phyloP scores from a whole-genome alignment of 2,329 filamentous ascomycete species.

The Pseudogymnoascus sp. region DNA sequence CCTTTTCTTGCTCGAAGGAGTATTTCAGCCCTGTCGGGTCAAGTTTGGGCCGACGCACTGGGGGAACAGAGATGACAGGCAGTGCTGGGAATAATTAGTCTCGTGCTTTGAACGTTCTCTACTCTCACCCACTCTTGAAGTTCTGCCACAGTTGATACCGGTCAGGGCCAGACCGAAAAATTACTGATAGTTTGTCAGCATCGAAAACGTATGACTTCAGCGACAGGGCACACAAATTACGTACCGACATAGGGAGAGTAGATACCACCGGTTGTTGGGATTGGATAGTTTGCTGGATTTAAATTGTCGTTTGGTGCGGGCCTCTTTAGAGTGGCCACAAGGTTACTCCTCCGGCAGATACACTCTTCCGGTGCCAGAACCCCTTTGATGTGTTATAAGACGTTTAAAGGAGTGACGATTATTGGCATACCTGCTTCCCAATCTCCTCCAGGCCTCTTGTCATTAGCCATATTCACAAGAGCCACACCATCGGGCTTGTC shows the following conservation, averaged over 20 bases:
- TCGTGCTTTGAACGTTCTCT: background rate
- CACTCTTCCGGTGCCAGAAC: conserved; percentile 60
- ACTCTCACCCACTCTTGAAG: conserved; percentile 32
- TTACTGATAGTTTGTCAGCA: conserved; percentile 36
- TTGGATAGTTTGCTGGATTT: conserved; percentile 53
- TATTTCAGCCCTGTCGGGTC: conserved; percentile 58
- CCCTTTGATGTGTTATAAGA: conserved; percentile 30
- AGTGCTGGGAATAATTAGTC: conserved; percentile 33
- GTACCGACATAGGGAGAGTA: conserved; percentile 59
- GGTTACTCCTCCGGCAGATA: conserved; percentile 64
- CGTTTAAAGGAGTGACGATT: background rate
- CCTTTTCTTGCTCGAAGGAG: conserved; percentile 61
- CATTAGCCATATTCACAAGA: conserved; percentile 66
- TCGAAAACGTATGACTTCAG: background rate
- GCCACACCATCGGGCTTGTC: conserved; percentile 40
- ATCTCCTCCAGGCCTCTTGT: conserved; percentile 68
- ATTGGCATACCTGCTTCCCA: conserved; percentile 54
- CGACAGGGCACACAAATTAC: conserved; percentile 23
- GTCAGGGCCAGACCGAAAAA: conserved; percentile 60
- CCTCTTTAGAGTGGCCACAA: conserved; percentile 58
- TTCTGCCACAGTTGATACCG: conserved; percentile 49
- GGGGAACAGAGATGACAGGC: conserved; percentile 65
- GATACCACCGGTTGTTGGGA: conserved; percentile 60
- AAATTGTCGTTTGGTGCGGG: conserved; percentile 43
- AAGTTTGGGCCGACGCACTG: conserved; percentile 64